These are phyloP conservation scores for Luffa acutangula DNA, from an alignment of 306 rosid species.

Conservation along the genomic window DNA sequence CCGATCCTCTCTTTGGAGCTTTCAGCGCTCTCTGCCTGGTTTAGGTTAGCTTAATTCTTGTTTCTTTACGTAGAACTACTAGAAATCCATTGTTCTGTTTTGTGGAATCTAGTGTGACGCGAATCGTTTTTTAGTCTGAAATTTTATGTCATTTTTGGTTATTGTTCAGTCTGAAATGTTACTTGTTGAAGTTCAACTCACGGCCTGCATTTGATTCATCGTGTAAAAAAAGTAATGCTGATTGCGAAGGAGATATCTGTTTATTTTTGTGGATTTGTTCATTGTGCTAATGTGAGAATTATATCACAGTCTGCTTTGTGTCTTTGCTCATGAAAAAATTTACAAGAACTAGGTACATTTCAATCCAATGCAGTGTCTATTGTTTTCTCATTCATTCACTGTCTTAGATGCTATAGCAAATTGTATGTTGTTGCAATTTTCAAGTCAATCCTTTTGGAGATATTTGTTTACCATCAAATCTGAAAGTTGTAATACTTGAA, in stretches of 20 bases:
- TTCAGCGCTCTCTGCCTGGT: background rate
- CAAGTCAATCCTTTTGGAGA: background rate
- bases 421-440: background rate
- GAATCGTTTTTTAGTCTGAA: background rate
- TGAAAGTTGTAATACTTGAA: background rate
- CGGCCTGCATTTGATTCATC: background rate
- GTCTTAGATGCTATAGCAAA: background rate
- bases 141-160: background rate
- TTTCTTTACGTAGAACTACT: background rate
- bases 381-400: background rate
- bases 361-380: background rate
- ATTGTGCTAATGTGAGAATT: background rate
- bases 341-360: background rate
- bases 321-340: background rate
- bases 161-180: background rate
- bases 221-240: background rate
- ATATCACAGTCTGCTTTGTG: background rate
- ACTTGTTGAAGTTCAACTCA: background rate
- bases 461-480: background rate
- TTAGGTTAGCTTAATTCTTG: background rate
- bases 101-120: background rate
- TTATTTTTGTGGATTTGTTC: background rate
- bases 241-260: background rate
- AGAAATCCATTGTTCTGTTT: background rate
- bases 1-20: background rate